A percentile compares a stretch with the other conserved stretches of the same genome.
Evolutionary conservation across 768 basidiomycete species (phyloP).

Genomic region (Boletus subcaerulescens): DNA sequence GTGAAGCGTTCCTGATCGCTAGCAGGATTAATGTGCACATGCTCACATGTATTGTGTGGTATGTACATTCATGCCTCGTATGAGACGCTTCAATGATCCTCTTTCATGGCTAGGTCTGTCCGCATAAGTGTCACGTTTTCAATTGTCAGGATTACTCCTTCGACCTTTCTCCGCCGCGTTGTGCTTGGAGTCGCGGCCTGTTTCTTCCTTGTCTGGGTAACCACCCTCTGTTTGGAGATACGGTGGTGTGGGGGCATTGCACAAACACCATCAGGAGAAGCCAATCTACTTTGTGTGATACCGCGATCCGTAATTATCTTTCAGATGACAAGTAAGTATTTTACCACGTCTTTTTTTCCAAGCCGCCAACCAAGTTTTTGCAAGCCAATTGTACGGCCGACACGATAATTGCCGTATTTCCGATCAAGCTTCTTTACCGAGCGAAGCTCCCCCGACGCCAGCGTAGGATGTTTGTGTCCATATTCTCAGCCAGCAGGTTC

Average conservation of each 20-base stretch:
- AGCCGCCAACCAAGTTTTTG: too few species aligned
- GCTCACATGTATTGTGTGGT: slow-evolving; percentile 13
- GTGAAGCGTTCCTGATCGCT: neutral
- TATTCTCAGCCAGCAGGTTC: slow-evolving; percentile 12
- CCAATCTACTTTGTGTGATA: neutral
- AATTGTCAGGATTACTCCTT: slow-evolving; percentile 5
- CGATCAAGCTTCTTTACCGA: slow-evolving; percentile 15
- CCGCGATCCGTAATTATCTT: slow-evolving; percentile 5
- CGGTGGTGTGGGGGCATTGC: slow-evolving; percentile 7
- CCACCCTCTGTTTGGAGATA: slow-evolving; percentile 1
- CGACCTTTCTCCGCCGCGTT: neutral
- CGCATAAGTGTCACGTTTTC: slow-evolving; percentile 18
- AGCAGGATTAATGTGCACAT: slow-evolving; percentile 5
- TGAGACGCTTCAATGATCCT: neutral
- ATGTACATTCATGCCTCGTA: neutral
- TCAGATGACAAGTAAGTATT: slow-evolving; percentile 3
- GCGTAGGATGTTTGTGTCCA: slow-evolving; percentile 15
- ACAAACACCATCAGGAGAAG: neutral
- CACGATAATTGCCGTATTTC: neutral
- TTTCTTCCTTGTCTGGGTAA: slow-evolving; percentile 2
- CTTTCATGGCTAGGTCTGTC: slow-evolving; percentile 11
- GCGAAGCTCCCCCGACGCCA: slow-evolving; percentile 13
- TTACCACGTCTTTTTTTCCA: neutral
- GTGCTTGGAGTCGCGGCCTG: neutral
- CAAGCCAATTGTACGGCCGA: slow-evolving; percentile 2